These are phyloP conservation scores for Rhinocladiella mackenziei DNA, from an alignment of 2,329 filamentous ascomycete genomes.

Conservation along the genomic window DNA sequence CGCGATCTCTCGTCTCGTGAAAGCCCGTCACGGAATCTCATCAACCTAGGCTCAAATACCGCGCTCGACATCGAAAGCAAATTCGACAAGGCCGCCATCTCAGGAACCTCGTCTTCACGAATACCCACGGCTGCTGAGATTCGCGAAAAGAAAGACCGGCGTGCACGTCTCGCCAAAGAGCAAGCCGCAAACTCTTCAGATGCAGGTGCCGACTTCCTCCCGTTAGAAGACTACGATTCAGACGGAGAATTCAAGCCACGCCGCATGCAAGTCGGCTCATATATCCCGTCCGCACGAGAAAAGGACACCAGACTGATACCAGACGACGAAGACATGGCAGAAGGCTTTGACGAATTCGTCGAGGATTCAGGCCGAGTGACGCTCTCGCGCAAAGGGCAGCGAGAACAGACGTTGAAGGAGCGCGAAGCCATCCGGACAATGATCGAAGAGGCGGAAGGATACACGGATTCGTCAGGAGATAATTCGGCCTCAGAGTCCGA, in stretches of 20 bases:
- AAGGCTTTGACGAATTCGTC: slow-evolving; percentile 89
- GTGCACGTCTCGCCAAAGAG: slow-evolving; percentile 73
- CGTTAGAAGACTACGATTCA: slow-evolving; percentile 34
- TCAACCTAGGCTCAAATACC: slow-evolving; percentile 39
- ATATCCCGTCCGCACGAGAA: slow-evolving; percentile 48
- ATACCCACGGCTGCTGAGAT: slow-evolving; percentile 85
- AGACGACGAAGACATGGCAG: slow-evolving; percentile 88
- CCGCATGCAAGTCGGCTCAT: slow-evolving; percentile 34
- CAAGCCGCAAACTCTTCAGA: slow-evolving; percentile 35
- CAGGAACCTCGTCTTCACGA: slow-evolving; percentile 36
- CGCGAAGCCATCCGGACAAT: slow-evolving; percentile 76
- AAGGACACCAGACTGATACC: slow-evolving; percentile 69
- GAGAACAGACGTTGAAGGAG: slow-evolving; percentile 17
- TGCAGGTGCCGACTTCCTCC: slow-evolving; percentile 39
- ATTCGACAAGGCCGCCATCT: slow-evolving; percentile 43
- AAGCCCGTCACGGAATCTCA: slow-evolving; percentile 21
- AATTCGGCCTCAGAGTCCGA: slow-evolving; percentile 52
- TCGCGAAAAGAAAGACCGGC: slow-evolving; percentile 81
- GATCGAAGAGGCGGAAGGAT: slow-evolving; percentile 69
- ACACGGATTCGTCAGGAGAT: background rate
- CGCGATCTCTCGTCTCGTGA: slow-evolving; percentile 52
- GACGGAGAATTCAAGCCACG: slow-evolving; percentile 28
- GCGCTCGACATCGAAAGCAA: slow-evolving; percentile 46
- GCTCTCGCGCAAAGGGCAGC: slow-evolving; percentile 65
- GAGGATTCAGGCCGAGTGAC: slow-evolving; percentile 72